Evolutionary conservation across 805 yeast genomes (phyloP), one percentile per base, ranked within the genome.

Genomic region (Groenewaldozyma tartarivorans): DNA sequence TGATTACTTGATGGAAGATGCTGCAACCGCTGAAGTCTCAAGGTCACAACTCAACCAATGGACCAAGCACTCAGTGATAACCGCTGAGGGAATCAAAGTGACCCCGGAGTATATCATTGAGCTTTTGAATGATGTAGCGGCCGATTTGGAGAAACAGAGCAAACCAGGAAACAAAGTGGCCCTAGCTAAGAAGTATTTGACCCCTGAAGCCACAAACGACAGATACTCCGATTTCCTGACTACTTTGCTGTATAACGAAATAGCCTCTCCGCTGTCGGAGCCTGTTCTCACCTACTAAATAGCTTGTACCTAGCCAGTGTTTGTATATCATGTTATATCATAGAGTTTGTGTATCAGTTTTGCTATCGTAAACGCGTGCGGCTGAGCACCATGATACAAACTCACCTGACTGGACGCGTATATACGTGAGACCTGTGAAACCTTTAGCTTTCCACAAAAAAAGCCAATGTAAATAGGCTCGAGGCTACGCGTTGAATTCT

Each of bases 1-100:
- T 60, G 76, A 79, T 66, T 74, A 70, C 57, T 67, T 77, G 58
- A 78, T 78, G 84, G 84, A 78, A 62, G 84, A 78, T 52, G 84
- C 84, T 20, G 83, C 83, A 38, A 78, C 83, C 39, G 84, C 83
- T 36, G 83, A 78, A 57, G 82, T 78, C 18, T 76, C 81, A 19
- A 70, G 85, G 50, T 69, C 78, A 24, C 81, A 75, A 60, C 69
- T 78, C 49, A 73, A 79, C 72, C 81, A 78, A 57, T 79, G 86
- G 86, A 77, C 76, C 40, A 69, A 71, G 39, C 82, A 77, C 57
- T 73, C 73, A 24, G 70, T 71, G 41, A 49, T 51, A 20, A 74
- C 81, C 34, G 66, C 66, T 18, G 39, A 43, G 42, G 81, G 81
- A 43, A 57, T 58, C 45, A 57, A 54, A 38, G 64, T 79, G 41